A percentile compares a stretch with the other conserved stretches of the same genome.
Evolutionary conservation across 208 protist species (phyloP).

Genomic region (Crithidia expoeki): DNA sequence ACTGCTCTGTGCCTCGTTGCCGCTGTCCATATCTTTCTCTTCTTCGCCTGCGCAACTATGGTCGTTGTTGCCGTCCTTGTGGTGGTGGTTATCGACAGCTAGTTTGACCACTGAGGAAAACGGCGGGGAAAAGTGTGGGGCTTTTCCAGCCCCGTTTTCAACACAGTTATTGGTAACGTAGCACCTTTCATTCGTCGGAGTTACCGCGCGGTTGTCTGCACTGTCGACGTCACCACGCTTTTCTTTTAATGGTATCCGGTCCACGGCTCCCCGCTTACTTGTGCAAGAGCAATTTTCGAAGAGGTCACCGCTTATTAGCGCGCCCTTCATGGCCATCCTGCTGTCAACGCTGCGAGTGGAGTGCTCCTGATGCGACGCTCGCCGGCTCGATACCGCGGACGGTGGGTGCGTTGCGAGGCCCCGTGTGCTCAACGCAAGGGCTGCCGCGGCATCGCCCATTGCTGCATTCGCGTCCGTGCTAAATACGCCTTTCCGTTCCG

Average conservation of each 20-base stretch:
- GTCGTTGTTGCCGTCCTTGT: not conserved
- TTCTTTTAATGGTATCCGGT: not conserved
- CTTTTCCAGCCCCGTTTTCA: not conserved
- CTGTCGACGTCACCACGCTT: not conserved
- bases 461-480: not conserved
- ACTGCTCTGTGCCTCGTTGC: slow-evolving; percentile 7
- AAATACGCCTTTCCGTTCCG: not conserved
- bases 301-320: not conserved
- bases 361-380: no score
- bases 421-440: no score
- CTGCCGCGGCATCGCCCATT: no score
- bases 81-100: not conserved
- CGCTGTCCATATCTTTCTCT: slow-evolving; percentile 1
- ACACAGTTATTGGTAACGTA: not conserved
- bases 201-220: not conserved
- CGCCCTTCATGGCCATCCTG: not conserved
- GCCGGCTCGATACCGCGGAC: not conserved
- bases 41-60: not conserved
- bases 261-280: not conserved
- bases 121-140: not conserved
- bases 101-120: not conserved
- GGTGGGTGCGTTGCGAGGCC: no score
- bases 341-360: not conserved
- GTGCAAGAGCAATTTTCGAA: not conserved
- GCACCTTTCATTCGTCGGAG: not conserved